phyloP scores from a whole-genome alignment of 768 basidiomycete species.

The Phylloporus sp. region DNA sequence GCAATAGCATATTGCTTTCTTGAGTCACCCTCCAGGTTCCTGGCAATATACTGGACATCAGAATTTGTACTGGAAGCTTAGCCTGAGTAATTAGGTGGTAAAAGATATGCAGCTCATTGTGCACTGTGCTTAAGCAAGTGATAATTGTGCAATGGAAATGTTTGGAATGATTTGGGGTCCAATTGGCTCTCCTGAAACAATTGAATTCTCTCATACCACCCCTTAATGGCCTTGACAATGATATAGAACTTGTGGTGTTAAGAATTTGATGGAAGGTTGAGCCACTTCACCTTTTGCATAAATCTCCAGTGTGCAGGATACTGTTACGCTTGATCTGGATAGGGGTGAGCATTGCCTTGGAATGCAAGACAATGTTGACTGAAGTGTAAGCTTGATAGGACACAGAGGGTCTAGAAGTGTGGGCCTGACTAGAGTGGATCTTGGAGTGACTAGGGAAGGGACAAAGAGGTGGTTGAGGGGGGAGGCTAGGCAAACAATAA shows the following conservation, averaged over 20 bases:
- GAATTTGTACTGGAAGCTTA: neutral
- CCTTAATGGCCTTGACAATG: constrained; percentile 26
- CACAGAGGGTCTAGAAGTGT: too few relatives aligned
- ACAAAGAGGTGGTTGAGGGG: too few relatives aligned
- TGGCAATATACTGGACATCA: constrained; percentile 13
- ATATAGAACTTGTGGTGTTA: constrained; percentile 31
- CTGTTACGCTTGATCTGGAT: too few relatives aligned
- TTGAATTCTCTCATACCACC: constrained; percentile 18
- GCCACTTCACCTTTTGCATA: constrained; percentile 41
- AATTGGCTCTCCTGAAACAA: constrained; percentile 4
- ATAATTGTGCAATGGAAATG: constrained; percentile 2
- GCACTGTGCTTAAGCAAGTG: constrained; percentile 19
- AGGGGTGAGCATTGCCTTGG: too few relatives aligned
- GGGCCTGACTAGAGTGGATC: too few relatives aligned
- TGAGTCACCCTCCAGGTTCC: neutral
- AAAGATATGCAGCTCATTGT: constrained; percentile 6
- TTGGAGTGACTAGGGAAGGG: too few relatives aligned
- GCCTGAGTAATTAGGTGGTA: constrained; percentile 3
- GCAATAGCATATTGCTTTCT: constrained; percentile 12
- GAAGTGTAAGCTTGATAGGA: too few relatives aligned
- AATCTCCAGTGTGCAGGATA: too few relatives aligned
- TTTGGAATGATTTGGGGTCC: neutral
- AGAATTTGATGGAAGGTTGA: constrained; percentile 13
- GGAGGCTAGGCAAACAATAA: too few relatives aligned
- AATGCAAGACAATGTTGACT: too few relatives aligned